Evolutionary conservation across 2,329 filamentous ascomycete species (phyloP), one percentile per base, ranked within the genome.

Genomic region (Herpotrichia juniperi): DNA sequence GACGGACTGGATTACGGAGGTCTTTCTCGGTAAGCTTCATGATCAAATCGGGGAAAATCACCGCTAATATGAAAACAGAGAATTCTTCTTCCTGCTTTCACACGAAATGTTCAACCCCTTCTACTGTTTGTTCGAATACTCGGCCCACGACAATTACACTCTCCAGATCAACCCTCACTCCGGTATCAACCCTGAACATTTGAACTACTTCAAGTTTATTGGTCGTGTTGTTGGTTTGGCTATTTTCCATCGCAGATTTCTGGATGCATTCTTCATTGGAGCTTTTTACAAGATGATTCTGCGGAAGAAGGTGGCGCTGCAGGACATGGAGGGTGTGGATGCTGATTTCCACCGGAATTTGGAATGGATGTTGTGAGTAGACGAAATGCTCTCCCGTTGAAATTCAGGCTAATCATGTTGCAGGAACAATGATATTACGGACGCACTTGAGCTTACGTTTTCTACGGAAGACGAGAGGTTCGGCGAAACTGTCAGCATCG

Each of bases 21-120:
- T 82, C 83, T 99, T 50, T 99, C 94, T 30, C 85, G 85, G 83
- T 85, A 77, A 67, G 78, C 61, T 34, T 17, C 58, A 31, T 17
- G 22, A 17, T 19, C 35, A 30, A 16, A 42, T 24, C 11, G n/a
- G 14, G 17, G 16, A 44, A 3, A 17, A 30, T 5, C 3, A 16
- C 10, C 2, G 76, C 59, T 43, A 46, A 46, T 51, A 17, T 28
- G 16, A 12, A 35, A 34, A 58, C 66, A 86, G 93, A 84, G 94
- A 99, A 77, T 99, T 99, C 81, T 99, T 99, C 83, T 99, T 99
- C 86, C 81, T 99, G 34, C 85, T 99, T 49, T 97, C 93, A 14
- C 94, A 99, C 78, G 94, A 99, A 80, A 99, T 99, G 94, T 99
- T 99, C 81, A 99, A 99, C 76, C 94, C 94, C 26, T 99, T 99